Conservation (phyloP, 441 rosid species). For the Mallotus repandus region DNA sequence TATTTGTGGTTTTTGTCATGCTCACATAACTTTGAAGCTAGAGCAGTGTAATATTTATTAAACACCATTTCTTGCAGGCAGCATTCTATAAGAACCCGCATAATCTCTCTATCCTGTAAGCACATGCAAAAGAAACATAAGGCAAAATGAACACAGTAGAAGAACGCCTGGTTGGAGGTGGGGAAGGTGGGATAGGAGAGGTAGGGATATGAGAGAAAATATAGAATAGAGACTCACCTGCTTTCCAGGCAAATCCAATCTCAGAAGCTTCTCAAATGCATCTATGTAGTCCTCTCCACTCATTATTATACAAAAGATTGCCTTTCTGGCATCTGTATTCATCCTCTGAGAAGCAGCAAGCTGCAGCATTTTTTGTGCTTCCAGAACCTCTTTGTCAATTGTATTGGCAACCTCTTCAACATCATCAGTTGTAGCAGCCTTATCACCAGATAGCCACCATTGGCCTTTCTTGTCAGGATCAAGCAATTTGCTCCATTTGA, state of each 20-base stretch:
- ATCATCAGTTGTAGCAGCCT: conserved; percentile 36
- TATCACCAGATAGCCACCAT: conserved; percentile 84
- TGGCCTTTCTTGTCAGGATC: conserved; percentile 88
- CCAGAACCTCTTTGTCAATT: conserved; percentile 76
- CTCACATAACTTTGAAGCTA: conserved; percentile 78
- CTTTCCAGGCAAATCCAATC: conserved; percentile 79
- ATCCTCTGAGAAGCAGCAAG: conserved; percentile 91
- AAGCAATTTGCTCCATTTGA: conserved; percentile 87
- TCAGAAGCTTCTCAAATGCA: conserved; percentile 83
- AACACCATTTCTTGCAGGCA: conserved; percentile 85
- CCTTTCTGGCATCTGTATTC: conserved; percentile 85
- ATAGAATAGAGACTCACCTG: conserved; percentile 41
- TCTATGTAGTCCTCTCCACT: conserved; percentile 90
- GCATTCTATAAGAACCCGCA: conserved; percentile 83
- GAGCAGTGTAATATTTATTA: conserved; percentile 74
- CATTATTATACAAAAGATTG: conserved; percentile 87
- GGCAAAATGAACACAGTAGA: conserved; percentile 1
- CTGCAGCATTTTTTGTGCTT: conserved; percentile 84
- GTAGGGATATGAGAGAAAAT: neutral
- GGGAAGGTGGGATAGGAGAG: neutral
- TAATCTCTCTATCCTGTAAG: conserved; percentile 80
- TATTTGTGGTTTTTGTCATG: conserved; percentile 85
- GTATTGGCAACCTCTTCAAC: conserved; percentile 68
- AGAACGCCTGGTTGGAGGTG: too few species aligned
- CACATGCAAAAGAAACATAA: neutral